phyloP scores from a whole-genome alignment of 441 rosid genomes.

The Hypseocharis bilobata region DNA sequence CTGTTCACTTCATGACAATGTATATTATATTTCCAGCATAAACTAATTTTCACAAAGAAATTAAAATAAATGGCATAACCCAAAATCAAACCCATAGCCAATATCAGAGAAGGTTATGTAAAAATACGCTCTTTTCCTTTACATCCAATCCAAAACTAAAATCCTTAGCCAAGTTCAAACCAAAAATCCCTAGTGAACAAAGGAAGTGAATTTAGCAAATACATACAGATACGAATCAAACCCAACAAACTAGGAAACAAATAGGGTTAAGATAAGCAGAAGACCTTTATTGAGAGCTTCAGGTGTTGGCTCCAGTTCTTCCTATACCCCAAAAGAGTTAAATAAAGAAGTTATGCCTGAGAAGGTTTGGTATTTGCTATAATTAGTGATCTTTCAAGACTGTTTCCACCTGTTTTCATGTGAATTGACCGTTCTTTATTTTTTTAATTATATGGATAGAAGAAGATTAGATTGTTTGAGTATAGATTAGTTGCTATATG shows the following conservation, averaged over 20 bases:
- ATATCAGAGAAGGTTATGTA: too few species aligned
- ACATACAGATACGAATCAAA: too few species aligned
- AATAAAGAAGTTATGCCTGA: conserved; percentile 89
- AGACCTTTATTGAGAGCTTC: conserved; percentile 67
- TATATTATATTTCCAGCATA: background rate
- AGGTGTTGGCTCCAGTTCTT: conserved; percentile 87
- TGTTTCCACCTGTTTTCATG: background rate
- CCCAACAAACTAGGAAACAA: background rate
- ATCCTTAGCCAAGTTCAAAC: background rate
- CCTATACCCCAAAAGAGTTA: conserved; percentile 77
- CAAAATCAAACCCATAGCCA: background rate
- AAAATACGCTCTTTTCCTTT: too few species aligned
- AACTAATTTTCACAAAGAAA: background rate
- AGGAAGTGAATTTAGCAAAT: too few species aligned
- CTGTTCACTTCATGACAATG: background rate
- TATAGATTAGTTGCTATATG: background rate
- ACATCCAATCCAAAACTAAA: background rate
- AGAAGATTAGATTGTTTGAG: background rate
- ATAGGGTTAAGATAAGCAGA: background rate
- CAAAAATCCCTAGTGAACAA: too few species aligned
- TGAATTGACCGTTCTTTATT: background rate
- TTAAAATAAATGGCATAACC: background rate
- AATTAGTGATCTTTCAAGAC: conserved; percentile 1
- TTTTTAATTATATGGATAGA: background rate
- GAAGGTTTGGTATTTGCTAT: conserved; percentile 46